Base-by-base conservation (phyloP, 805 yeast species). In the Jamesozyma rosinii region DNA sequence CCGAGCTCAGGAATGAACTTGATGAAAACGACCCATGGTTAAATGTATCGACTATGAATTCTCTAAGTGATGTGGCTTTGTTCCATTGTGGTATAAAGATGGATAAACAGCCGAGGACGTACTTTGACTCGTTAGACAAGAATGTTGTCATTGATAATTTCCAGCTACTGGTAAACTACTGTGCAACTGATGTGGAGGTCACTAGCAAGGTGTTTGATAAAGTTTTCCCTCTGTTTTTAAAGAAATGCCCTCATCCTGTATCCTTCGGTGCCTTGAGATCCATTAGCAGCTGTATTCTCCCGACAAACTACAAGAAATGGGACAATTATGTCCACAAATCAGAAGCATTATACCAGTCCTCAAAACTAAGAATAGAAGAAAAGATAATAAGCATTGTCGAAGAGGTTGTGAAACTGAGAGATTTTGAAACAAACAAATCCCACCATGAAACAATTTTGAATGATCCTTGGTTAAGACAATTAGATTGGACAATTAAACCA, bases 391-490 rank as follows among this genome's bases (percentile, higher is more conserved):
- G 64, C 10, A 68, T 88, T 22, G 87, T 88, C 0, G 67, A 76
- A 1, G 78, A 77, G 17, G 72, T 83, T 4, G 76, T 79, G 1
- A 55, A 63, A 3, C 50, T 71, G 35, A 71, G 68, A 37, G 69
- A 74, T 35, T 57, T 66, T 6, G 40, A 38, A 19, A 43, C 35
- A 20, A 36, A 39, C 24, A 22, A 26, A 18, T 31, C 22, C 10
- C 27, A 20, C 64, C 68, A 0, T 70, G 72, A 21, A 27, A 40
- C 18, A 10, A 45, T 54, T 6, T 58, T 63, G 15, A 58, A 70
- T 8, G 97, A 90, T 57, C 95, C 95, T 0, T 94, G 98, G 98
- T 67, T 89, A 33, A 69, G 72, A 2, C 98, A 94, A 61, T 67
- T 92, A 44, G 87, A 92, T 60, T 92, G 99, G 99, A 74, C 78